Conservation (phyloP, 495 filamentous ascomycete species). For the Hypoxylon fragiforme region DNA sequence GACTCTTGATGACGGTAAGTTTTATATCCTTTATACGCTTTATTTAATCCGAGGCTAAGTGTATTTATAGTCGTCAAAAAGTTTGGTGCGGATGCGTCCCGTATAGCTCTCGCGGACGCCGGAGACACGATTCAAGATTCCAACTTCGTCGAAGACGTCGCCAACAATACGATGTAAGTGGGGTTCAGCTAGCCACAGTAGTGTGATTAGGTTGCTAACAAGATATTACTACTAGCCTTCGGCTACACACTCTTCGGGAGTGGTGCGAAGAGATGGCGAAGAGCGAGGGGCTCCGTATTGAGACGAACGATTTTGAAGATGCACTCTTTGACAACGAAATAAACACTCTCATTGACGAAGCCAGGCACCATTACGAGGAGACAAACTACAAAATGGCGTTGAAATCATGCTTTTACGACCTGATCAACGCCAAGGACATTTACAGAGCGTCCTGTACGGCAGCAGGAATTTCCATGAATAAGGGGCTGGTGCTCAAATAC, state of each 20-base stretch:
- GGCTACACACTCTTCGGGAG: conserved; percentile 81
- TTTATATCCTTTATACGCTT: not conserved
- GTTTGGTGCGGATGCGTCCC: conserved; percentile 89
- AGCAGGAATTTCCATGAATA: conserved; percentile 81
- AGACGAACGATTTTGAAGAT: conserved; percentile 80
- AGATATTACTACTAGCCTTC: conserved; percentile 46
- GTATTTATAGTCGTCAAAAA: conserved; percentile 67
- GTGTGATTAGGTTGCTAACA: not conserved
- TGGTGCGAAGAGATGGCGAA: conserved; percentile 87
- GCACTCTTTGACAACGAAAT: conserved; percentile 92
- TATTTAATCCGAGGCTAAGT: not conserved
- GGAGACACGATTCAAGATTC: conserved; percentile 95
- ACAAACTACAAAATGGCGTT: conserved; percentile 90
- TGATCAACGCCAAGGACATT: conserved; percentile 77
- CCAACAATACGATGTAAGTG: conserved; percentile 74
- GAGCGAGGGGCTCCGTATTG: conserved; percentile 68
- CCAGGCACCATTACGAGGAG: conserved; percentile 72
- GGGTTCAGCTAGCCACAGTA: not conserved
- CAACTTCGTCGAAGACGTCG: conserved; percentile 95
- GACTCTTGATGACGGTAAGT: conserved; percentile 69
- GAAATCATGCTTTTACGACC: conserved; percentile 88
- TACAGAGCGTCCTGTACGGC: conserved; percentile 81
- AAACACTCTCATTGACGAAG: conserved; percentile 76
- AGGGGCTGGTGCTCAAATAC: conserved; percentile 72
- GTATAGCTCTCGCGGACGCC: conserved; percentile 91